Conservation (phyloP, 2,329 filamentous ascomycete species). For the Pseudocercospora vitis region DNA sequence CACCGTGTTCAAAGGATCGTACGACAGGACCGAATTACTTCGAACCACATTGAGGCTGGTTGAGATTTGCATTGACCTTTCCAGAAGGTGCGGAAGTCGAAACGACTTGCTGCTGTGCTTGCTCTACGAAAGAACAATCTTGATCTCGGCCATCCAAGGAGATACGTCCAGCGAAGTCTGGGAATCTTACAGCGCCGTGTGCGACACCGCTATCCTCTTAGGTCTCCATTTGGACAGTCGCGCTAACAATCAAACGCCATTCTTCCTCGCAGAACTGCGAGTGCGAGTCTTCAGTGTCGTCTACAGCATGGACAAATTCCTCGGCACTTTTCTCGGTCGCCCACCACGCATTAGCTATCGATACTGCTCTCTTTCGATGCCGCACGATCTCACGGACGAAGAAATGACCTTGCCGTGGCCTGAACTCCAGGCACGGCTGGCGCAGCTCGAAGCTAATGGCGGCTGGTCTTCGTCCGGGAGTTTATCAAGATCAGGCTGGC, state of each 20-base stretch:
- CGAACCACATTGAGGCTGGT: conserved; percentile 15
- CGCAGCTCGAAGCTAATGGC: conserved; percentile 10
- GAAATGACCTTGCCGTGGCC: conserved; percentile 17
- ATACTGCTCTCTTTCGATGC: conserved; percentile 17
- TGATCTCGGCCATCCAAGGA: conserved; percentile 25
- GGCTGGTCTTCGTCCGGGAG: conserved; percentile 13
- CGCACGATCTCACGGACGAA: conserved; percentile 21
- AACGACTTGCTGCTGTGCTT: conserved; percentile 28
- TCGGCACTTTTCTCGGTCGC: conserved; percentile 29
- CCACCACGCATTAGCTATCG: conserved; percentile 27
- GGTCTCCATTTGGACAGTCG: conserved; percentile 28
- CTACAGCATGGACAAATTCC: conserved; percentile 30
- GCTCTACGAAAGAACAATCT: conserved; percentile 25
- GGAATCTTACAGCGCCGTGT: conserved; percentile 27
- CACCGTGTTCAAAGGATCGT: conserved; percentile 14
- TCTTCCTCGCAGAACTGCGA: conserved; percentile 28
- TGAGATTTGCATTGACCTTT: conserved; percentile 27
- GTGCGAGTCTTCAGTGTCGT: conserved; percentile 26
- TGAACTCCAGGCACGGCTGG: conserved; percentile 13
- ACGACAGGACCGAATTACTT: conserved; percentile 9
- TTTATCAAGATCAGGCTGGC: conserved; percentile 21
- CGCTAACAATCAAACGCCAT: conserved; percentile 24
- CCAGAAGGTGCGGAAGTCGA: conserved; percentile 25
- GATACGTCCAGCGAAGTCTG: conserved; percentile 28
- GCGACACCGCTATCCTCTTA: conserved; percentile 26